Base-by-base conservation (phyloP, 2,329 filamentous ascomycete genomes). In the Arthrobotrys sphaeroides region DNA sequence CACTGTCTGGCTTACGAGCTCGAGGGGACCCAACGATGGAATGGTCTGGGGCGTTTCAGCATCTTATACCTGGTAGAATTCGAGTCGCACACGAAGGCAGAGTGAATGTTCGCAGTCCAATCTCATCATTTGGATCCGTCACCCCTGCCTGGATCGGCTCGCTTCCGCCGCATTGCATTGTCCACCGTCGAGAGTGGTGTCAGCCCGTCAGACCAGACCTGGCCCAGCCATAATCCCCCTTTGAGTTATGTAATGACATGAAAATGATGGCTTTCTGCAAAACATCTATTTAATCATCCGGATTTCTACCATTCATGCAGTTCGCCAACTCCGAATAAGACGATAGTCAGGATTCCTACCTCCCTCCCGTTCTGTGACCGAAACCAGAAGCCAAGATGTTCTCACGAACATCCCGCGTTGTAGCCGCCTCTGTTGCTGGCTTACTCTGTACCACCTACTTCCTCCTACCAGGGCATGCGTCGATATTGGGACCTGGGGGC, bases 391-490 rank as follows among this genome's bases (percentile, higher is more conserved):
- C 18, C 16, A 74, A 42, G 26, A 75, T 75, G 72, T 28, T 60
- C 33, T 59, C 64, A 18, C 72, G 72, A 53, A 13, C 38, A 2
- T 45, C 45, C 9, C 72, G 72, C 45, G 72, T 68, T 60, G 38
- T 55, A 22, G 45, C 65, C 18, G 49, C 68, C 26, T 57, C 55
- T 28, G 18, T 75, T 31, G 28, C 45, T n/a, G 55, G 31, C 4
- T 42, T 69, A 22, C 33, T 69, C 20, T 64, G 45, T 31, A 62
- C 57, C 5, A 75, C 72, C 33, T 75, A 75, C n/a, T 10, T 75
- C n/a, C 57, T 75, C 40, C 31, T 75, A 3, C 72, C 64, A 7
- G 57, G 72, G 9, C 64, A 75, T 49, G 72, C 72, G 7, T 75
- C 72, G 18, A 57, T 61, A n/a, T 28, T 72, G 7, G 73, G 61